Base-by-base conservation (phyloP, 108 stramenopile genomes). In the Pseudonitzschia delicatissima region DNA sequence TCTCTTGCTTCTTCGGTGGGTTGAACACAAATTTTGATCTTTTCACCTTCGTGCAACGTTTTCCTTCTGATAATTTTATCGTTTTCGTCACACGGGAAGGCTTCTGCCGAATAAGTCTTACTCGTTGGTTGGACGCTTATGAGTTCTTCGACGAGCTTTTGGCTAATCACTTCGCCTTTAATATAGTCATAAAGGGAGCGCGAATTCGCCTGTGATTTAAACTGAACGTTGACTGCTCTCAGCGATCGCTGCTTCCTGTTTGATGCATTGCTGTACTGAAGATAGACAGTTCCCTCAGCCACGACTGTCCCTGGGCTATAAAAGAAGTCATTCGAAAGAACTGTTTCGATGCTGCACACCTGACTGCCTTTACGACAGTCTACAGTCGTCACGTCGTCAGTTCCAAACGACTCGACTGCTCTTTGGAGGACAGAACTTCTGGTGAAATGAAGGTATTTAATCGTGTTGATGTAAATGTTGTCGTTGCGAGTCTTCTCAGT, bases 301-400 rank as follows among this genome's bases (percentile, higher is more conserved):
- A 48, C 39, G 5, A 71, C 55, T 9, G 34, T 44, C 17, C 70
- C 70, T 57, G 27, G 20, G 32, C 61, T 62, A 52, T 64, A 45
- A 57, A 45, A 71, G 62, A 71, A 64, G 23, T 52, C 20, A 34
- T 71, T 64, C n/a, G 62, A 63, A n/a, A 71, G 23, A 20, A 51
- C 62, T 29, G 42, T 57, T 25, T 53, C 40, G 0, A 71, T 13
- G 5, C 11, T 20, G 27, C 72, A 73, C n/a, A 62, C 25, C 11
- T 18, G 42, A 13, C 29, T 36, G 33, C 72, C 72, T 28, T 45
- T 48, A 1, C 28, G 28, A 50, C 72, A 73, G 2, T 7, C 15
- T 17, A 49, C 45, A 35, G 34, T 17, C 4, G 73, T 74, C 2
- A 47, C 25, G 11, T 33, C 35, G 13, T 61, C 60, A 12, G 20